Base-by-base conservation (phyloP, 1,284 basidiomycete species). In the Amylostereum chailletii region DNA sequence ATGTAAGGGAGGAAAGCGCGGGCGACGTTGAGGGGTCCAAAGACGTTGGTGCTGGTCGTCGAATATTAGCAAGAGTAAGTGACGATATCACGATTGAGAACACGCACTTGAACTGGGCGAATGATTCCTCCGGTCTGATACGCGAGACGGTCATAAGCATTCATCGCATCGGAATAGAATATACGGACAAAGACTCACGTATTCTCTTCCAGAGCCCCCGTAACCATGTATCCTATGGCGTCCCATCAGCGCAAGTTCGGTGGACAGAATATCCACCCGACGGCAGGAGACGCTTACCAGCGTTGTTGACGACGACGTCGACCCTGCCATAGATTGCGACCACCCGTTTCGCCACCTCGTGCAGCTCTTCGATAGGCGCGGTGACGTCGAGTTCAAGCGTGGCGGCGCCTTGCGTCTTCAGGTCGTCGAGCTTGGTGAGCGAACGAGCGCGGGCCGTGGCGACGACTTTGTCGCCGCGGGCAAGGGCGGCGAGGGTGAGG, bases 271-370 rank as follows among this genome's bases (percentile, higher is more conserved):
- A 8, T 31, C 26, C 34, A n/a, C 8, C 41, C 19, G 27, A 37
- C 32, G 27, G 29, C 10, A 36, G n/a, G 8, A 30, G 30, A 34
- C 27, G 42, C 53, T 2, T 50, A 65, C 72, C 74, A 10, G 74
- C 74, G 51, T 76, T 76, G 59, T 75, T 74, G 39, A 76, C 69
- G 34, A 76, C 62, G 6, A 72, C 67, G 54, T 76, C 70, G 38
- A 76, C 59, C 6, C 59, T 64, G 1, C 73, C 73, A 50, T 72
- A 53, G 1, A 54, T 41, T 3, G 38, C 52, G 30, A 58, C 69
- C 0, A 57, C 65, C n/a, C 66, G 62, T 51, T 70, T 63, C 43
- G 75, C 69, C n/a, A 55, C 62, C 60, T 44, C 60, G 63, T 7
- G 70, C 66, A 32, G 66, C 58, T 37, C 43, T 2, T 60, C 58